Evolutionary conservation across 805 yeast genomes (phyloP).

Genomic region (Pichia paraexigua): DNA sequence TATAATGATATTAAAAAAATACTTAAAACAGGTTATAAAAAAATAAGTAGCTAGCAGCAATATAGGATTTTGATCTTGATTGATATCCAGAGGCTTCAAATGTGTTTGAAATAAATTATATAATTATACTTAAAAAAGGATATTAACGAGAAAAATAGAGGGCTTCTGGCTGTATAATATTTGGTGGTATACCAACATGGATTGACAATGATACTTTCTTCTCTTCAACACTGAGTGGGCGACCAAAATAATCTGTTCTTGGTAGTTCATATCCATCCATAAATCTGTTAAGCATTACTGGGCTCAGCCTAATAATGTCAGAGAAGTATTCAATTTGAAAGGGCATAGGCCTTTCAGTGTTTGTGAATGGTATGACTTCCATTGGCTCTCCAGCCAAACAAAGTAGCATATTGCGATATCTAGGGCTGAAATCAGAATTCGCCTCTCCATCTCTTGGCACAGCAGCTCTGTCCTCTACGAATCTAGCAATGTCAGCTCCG

Average conservation of each 20-base stretch:
- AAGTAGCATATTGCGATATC: not conserved
- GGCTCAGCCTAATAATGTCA: not conserved
- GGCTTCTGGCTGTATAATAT: no score
- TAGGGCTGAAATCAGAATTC: not conserved
- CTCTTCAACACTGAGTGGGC: not conserved
- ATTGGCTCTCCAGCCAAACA: not conserved
- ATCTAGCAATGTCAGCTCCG: not conserved
- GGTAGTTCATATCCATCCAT: not conserved
- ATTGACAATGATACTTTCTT: not conserved
- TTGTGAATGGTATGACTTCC: not conserved
- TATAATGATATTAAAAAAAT: no score
- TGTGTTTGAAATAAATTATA: no score
- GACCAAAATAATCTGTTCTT: not conserved
- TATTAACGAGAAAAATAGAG: no score
- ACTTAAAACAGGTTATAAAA: no score
- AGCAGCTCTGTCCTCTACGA: not conserved
- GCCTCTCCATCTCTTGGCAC: not conserved
- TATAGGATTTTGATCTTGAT: no score
- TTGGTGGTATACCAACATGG: not conserved
- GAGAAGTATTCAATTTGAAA: no score
- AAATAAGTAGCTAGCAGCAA: no score
- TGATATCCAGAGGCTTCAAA: no score
- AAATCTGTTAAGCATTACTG: not conserved
- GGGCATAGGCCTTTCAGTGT: not conserved
- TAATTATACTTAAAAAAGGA: no score